Evolutionary conservation across 495 filamentous ascomycete species (phyloP), one percentile per base, ranked within the genome.

Genomic region (Aspergillus cavernicola): DNA sequence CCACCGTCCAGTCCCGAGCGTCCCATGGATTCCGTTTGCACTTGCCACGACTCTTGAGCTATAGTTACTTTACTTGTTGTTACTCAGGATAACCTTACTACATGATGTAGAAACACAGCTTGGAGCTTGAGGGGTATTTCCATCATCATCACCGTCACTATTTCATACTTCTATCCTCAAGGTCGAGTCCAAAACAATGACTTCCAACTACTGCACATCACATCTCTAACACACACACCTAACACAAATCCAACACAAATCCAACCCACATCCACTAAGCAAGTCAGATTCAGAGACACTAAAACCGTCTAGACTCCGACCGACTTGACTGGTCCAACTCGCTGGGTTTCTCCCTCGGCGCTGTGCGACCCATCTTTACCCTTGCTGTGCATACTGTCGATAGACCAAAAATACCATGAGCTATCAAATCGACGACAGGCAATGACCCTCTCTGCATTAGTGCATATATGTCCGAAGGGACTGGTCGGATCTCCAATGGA

Each of bases 321-420:
- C 54, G 60, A 63, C 57, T 57, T 56, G 60, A 63, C 57, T 57
- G 60, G 54, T 63, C 57, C 36, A 53, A 46, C 53, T 53, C 53
- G 31, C 23, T 22, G 33, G 42, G 33, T 47, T 47, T 47, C 33
- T 24, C 35, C 3, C 13, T 24, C 18, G 28, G 36, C 36, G 42
- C 52, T 2, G 52, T 54, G 52, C 52, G 43, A 54, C 43, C 52
- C 52, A 47, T 54, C 42, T 40, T n/a, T 7, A 33, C 7, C 18
- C 10, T 19, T 40, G 6, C 38, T 40, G 10, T 16, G 16, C 26
- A 9, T 4, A 22, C 38, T 40, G 38, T 22, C 20, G 38, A 22
- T 26, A 10, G 31, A 22, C 31, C 31, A 40, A 40, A 40, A 45
- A 42, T 23, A 46, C 18, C 41, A 39, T 39, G 52, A 47, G 22